phyloP scores from a whole-genome alignment of 805 yeast species.

The Candida namnaoensis region DNA sequence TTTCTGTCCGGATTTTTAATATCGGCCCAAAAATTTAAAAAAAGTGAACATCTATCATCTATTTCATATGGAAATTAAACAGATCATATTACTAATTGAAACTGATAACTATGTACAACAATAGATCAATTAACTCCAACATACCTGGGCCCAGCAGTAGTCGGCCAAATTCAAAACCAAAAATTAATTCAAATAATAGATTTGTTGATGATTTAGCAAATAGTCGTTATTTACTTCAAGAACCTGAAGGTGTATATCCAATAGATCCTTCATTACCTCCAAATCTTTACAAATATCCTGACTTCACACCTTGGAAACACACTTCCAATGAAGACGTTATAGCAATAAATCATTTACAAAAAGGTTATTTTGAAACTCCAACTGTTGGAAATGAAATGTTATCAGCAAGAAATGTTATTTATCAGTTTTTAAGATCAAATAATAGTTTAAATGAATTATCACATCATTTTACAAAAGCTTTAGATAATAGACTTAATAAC shows the following conservation, averaged over 20 bases:
- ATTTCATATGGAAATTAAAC: no score
- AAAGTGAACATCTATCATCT: no score
- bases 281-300: slow-evolving; percentile 43
- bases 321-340: slow-evolving; percentile 42
- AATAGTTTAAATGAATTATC: slow-evolving; percentile 40
- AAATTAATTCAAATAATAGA: no score
- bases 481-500: slow-evolving; percentile 34
- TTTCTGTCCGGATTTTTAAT: no score
- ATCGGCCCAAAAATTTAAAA: no score
- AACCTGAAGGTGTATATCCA: slow-evolving; percentile 25
- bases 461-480: slow-evolving; percentile 35
- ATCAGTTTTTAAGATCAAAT: slow-evolving; percentile 15
- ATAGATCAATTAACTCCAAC: no score
- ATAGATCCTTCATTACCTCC: slow-evolving; percentile 12
- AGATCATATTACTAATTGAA: no score
- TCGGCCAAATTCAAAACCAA: no score
- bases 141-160: no score
- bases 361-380: slow-evolving; percentile 64
- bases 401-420: slow-evolving; percentile 54
- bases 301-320: slow-evolving; percentile 65
- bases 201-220: slow-evolving; percentile 14
- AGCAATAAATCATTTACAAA: slow-evolving; percentile 49
- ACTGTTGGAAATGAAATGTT: slow-evolving; percentile 58
- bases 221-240: slow-evolving; percentile 21
- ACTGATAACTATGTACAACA: no score